Evolutionary conservation across 2,329 filamentous ascomycete genomes (phyloP), one percentile per base, ranked within the genome.

Genomic region (Nothopassalora personata): DNA sequence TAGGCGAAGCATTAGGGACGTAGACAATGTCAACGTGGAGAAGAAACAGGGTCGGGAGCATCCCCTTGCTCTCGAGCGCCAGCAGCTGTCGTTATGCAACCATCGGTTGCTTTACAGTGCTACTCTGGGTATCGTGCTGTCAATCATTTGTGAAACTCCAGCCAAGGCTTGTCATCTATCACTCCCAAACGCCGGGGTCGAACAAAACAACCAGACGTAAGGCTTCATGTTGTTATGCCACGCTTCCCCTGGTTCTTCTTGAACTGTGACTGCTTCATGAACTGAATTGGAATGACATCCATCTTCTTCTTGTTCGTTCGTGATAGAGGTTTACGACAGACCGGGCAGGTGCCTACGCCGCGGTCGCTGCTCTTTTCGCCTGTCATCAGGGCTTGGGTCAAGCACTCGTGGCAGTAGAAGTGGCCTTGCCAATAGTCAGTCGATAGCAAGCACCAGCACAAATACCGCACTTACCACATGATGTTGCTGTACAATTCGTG

Each of bases 401-500:
- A 80, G 65, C 84, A 87, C 36, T 80, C 80, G 65, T 86, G 83
- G 68, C 84, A 87, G 71, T 86, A 86, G 27, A 86, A 75, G 67
- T 87, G 84, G 0, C 84, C 83, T 85, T 57, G 9, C 30, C 9
- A 18, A 10, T 36, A 64, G 57, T 58, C 49, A 63, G 49, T 53
- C 34, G 31, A 8, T 19, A 5, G 11, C 30, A 9, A 34, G 55
- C 50, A 28, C 60, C 18, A 31, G 51, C 27, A 52, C 34, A n/a
- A 3, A n/a, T 6, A 11, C 10, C 8, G n/a, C 45, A 74, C 80
- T 57, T 75, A 85, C 83, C 84, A 67, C 84, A 87, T 23, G 78
- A 72, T 2, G 84, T 86, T 3, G 78, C 81, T 1, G 84, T 86
- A 9, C 84, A 77, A 67, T 86, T 79, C 8, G 79, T 83, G 1